Base-by-base conservation (phyloP, 371 early-diverging fungal genomes). In the Parasitella parasitica region DNA sequence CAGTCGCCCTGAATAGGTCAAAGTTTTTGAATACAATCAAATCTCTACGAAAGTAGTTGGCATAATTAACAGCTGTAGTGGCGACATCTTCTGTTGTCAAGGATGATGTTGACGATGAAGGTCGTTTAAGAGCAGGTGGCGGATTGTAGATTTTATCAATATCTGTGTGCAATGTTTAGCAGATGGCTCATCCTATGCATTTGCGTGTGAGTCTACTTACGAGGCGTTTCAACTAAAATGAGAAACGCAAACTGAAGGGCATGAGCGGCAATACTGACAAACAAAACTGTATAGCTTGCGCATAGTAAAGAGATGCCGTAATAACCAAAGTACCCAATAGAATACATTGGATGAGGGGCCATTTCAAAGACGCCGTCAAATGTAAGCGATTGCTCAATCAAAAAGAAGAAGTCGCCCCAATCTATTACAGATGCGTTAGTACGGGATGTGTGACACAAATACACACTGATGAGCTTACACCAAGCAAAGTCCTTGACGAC, bases 331-430 rank as follows among this genome's bases (percentile, higher is more conserved):
- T 97, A 98, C 0, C 98, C 98, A 34, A 98, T 90, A 9, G 96
- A 95, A 76, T 98, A 98, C 97, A 97, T 97, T 1, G 98, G 98
- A 67, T 98, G 98, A 22, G 97, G 97, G 0, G 95, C 96, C 90
- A 94, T 90, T 70, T 96, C 97, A 73, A 96, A 97, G 0, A 95
- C 94, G 28, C 96, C 95, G 74, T 96, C 94, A 68, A 95, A 95
- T 0, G 93, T 94, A 48, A 95, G 76, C 11, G 90, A 86, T 66
- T 91, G 89, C 53, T 94, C 92, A 35, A 95, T 84, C 59, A 94
- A 78, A 75, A 97, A 97, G 85, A 97, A 98, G 74, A 98, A 98
- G 73, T 97, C 97, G 37, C 97, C 98, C 97, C 97, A 97, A 75
- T 97, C 92, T 92, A 61, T 35, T 60, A 55, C 41, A 55, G 38